phyloP scores from a whole-genome alignment of 768 basidiomycete species.

The Leucocoprinus leucothites region DNA sequence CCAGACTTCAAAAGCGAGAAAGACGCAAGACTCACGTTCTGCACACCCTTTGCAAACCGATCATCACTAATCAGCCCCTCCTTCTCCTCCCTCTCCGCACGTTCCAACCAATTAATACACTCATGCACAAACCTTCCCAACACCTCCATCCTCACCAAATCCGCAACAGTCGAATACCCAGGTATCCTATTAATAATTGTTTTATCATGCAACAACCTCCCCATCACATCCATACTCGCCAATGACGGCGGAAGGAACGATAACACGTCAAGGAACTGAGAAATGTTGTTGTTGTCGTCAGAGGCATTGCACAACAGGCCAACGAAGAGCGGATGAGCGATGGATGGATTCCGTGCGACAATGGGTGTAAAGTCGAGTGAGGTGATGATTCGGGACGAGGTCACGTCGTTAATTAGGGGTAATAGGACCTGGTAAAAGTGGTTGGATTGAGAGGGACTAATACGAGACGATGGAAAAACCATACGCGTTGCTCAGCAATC shows the following conservation, averaged over 20 bases:
- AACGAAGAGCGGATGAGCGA: slow-evolving; percentile 66
- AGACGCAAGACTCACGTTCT: slow-evolving; percentile 48
- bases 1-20: slow-evolving; percentile 5
- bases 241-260: slow-evolving; percentile 67
- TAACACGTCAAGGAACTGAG: slow-evolving; percentile 61
- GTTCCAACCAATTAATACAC: slow-evolving; percentile 66
- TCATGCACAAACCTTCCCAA: slow-evolving; percentile 73
- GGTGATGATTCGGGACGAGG: slow-evolving; percentile 51
- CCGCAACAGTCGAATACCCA: slow-evolving; percentile 55
- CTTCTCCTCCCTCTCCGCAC: slow-evolving; percentile 64
- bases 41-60: slow-evolving; percentile 66
- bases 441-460: neutral
- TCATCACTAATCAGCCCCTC: slow-evolving; percentile 72
- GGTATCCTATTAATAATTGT: slow-evolving; percentile 39
- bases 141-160: slow-evolving; percentile 60
- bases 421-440: slow-evolving; percentile 41
- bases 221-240: slow-evolving; percentile 71
- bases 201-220: slow-evolving; percentile 62
- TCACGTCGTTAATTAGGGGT: slow-evolving; percentile 47
- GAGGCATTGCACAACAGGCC: slow-evolving; percentile 47
- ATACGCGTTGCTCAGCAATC: slow-evolving; percentile 72
- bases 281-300: slow-evolving; percentile 35
- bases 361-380: slow-evolving; percentile 66
- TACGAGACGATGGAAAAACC: slow-evolving; percentile 17
- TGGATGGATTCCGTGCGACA: slow-evolving; percentile 62